Conservation (phyloP, 2,329 filamentous ascomycete species). For the Orbilia quercus region DNA sequence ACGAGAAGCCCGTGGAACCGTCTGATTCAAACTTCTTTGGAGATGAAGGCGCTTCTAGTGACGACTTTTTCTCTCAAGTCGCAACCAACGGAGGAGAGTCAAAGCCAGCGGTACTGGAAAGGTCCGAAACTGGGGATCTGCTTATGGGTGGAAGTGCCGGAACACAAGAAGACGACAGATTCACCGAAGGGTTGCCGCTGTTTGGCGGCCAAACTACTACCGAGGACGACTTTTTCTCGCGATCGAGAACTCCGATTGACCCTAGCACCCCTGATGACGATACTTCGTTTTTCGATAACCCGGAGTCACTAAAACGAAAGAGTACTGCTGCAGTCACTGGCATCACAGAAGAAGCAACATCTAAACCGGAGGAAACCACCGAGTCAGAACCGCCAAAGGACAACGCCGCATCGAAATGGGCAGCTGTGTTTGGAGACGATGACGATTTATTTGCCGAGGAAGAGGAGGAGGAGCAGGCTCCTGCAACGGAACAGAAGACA, state of each 20-base stretch:
- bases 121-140: slow-evolving; percentile 35
- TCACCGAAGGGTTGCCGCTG: slow-evolving; percentile 49
- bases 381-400: slow-evolving; percentile 14
- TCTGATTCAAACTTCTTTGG: slow-evolving; percentile 52
- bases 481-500: slow-evolving; percentile 69
- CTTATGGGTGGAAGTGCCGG: slow-evolving; percentile 34
- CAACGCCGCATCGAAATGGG: slow-evolving; percentile 63
- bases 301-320: slow-evolving; percentile 28
- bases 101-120: slow-evolving; percentile 22
- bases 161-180: slow-evolving; percentile 33
- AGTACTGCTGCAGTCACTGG: slow-evolving; percentile 36
- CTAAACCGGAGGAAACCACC: not conserved
- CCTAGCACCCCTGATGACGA: slow-evolving; percentile 36
- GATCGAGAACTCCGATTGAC: slow-evolving; percentile 46
- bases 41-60: slow-evolving; percentile 31
- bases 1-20: slow-evolving; percentile 34
- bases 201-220: slow-evolving; percentile 45
- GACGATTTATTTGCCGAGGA: slow-evolving; percentile 68
- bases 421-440: slow-evolving; percentile 80
- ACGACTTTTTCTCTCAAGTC: slow-evolving; percentile 42
- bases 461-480: slow-evolving; percentile 60
- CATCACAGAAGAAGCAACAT: not conserved
- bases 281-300: slow-evolving; percentile 43
- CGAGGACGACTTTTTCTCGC: slow-evolving; percentile 55
- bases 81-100: slow-evolving; percentile 9